Evolutionary conservation across 164 flowering plant genomes (phyloP).

Genomic region (Platanus orientalis): DNA sequence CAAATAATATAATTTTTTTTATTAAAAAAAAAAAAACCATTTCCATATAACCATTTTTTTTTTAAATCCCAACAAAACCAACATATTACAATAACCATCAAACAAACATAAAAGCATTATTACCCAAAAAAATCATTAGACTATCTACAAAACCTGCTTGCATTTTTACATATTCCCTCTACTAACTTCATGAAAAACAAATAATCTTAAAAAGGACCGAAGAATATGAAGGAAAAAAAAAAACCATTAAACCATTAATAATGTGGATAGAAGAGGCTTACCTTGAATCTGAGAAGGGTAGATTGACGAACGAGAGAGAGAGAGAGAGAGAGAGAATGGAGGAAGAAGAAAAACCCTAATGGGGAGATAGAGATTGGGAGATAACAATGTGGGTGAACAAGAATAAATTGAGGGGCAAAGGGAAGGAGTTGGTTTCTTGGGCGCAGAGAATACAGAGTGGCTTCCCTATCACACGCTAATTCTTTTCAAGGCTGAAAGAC

Average conservation of each 20-base stretch:
- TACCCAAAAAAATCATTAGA: too few species aligned
- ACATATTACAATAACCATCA: neutral
- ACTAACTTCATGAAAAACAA: neutral
- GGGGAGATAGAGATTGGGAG: slow-evolving; percentile 3
- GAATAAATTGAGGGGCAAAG: slow-evolving; percentile 8
- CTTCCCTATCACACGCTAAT: neutral
- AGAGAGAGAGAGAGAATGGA: neutral
- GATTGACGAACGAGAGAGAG: slow-evolving; percentile 3
- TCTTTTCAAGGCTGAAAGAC: slow-evolving; percentile 3
- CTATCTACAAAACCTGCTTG: too few species aligned
- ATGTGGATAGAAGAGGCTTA: neutral
- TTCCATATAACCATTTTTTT: too few species aligned
- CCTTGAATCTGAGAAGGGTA: slow-evolving; percentile 8
- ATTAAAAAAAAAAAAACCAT: too few species aligned
- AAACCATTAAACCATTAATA: neutral
- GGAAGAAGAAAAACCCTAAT: neutral
- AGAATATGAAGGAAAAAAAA: neutral
- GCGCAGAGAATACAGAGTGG: slow-evolving; percentile 10
- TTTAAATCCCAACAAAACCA: too few species aligned
- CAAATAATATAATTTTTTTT: too few species aligned
- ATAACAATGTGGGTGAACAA: slow-evolving; percentile 10
- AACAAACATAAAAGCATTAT: too few species aligned
- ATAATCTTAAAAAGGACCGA: too few species aligned
- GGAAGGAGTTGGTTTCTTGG: neutral
- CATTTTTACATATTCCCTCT: too few species aligned